Evolutionary conservation across 176 grass and related monocot genomes (phyloP), one percentile per base, ranked within the genome.

Genomic region (Triticum monococcum): DNA sequence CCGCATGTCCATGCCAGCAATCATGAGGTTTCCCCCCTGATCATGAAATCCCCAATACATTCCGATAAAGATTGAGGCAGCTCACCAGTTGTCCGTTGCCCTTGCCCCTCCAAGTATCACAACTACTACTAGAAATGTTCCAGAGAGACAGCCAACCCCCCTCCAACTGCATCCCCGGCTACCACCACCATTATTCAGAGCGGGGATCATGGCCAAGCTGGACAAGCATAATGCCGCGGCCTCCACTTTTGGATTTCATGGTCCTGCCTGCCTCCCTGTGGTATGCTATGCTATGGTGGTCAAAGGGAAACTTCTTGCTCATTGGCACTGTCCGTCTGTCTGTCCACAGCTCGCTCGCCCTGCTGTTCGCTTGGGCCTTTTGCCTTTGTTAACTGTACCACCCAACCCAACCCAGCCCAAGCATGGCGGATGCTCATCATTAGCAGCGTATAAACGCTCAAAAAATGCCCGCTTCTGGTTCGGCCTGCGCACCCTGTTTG

Each of bases 351-450:
- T 68, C 12, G 43, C 18, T 32, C 23, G 17, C 64, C 67, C 26
- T 82, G 46, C 36, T 25, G 32, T 83, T 91, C 66, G 75, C 82
- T 72, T 56, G 28, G 69, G 64, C 8, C 54, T 41, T 48, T 48
- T 46, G 70, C 78, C 37, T 86, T 2, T 36, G 64, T 60, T 68
- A 41, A 79, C 24, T 68, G 52, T 62, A 74, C 76, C 35, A 70
- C 68, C 62, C 38, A 81, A 41, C 38, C 41, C 41, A 43, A 68
- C 68, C 62, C 41, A 43, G 61, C 68, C 62, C 54, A 88, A 46
- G 77, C 86, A 81, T 77, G 82, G 57, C 61, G 85, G 46, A n/a
- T 66, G 28, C 31, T 26, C 71, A 88, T 83, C 85, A 88, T 90
- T 60, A 88, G 41, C 43, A 26, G 64, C 80, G 31, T 14, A 30